Evolutionary conservation across 2,329 filamentous ascomycete genomes (phyloP), one percentile per base, ranked within the genome.

Genomic region (Chrysoporthe austroafricana): DNA sequence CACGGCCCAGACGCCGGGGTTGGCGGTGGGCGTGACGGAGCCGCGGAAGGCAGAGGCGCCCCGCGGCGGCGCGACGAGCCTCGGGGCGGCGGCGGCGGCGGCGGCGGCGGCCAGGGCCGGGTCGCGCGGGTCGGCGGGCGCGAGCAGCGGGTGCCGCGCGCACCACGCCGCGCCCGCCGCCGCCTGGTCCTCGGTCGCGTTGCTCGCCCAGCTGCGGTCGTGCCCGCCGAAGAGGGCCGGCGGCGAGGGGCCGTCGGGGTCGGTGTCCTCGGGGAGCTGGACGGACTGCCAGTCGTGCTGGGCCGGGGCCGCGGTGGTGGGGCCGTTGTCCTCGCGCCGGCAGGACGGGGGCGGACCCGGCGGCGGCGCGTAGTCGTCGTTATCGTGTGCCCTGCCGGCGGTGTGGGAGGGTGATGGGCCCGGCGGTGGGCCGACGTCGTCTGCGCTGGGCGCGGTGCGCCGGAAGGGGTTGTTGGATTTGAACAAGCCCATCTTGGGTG

Each of bases 271-370:
- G 39, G 63, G 63, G 52, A 64, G 63, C 0, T 91, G 90, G 1
- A 93, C 90, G 3, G 89, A 86, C 7, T 85, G 75, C 91, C 91
- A 94, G 78, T 91, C 88, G 75, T 93, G 90, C 72, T 88, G 76
- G 4, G 71, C 69, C 59, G 74, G 72, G 67, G 74, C 5, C 75
- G 74, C 21, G 77, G 77, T 1, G 77, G 79, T 26, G 79, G 77
- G 16, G 76, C 79, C 1, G 43, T 73, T 67, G 57, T 44, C 62
- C 18, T 39, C 34, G 6, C 44, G 57, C 18, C 32, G 54, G 13
- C 39, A 7, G 3, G 60, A 42, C 14, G 52, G 52, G 0, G 70
- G 70, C 2, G 70, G 70, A 14, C 69, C 70, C 3, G 70, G 58
- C 0, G 70, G 69, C 2, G 70, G 63, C 6, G 66, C 67, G n/a